Evolutionary conservation across 768 basidiomycete genomes (phyloP).

Genomic region (Rhizopogon rudus): DNA sequence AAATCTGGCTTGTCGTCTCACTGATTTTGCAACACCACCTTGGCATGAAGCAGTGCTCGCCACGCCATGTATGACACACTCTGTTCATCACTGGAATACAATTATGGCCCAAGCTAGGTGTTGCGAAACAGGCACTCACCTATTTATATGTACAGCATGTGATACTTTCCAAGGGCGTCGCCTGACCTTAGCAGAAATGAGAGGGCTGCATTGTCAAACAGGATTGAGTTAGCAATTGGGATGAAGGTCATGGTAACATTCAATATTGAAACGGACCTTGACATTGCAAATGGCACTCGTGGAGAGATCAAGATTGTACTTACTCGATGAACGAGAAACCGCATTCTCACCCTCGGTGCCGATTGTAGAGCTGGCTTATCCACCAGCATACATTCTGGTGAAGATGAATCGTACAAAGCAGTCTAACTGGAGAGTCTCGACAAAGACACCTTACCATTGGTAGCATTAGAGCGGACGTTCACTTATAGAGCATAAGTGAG

Average conservation of each 20-base stretch:
- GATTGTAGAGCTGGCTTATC: background rate
- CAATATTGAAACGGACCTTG: constrained; percentile 35
- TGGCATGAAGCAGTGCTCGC: too few species aligned
- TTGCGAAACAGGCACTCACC: too few species aligned
- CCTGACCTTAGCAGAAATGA: background rate
- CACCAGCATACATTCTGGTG: too few species aligned
- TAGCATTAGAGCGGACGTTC: background rate
- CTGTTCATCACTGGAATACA: too few species aligned
- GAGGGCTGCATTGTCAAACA: background rate
- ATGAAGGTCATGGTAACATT: constrained; percentile 3
- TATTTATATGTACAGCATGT: too few species aligned
- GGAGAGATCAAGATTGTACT: constrained; percentile 30
- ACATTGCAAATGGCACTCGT: constrained; percentile 33
- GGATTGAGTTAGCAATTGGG: background rate
- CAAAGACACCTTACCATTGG: background rate
- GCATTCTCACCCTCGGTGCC: background rate
- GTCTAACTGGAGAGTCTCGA: background rate
- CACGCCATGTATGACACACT: too few species aligned
- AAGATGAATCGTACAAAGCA: background rate
- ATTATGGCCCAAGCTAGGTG: too few species aligned
- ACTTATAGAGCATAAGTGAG: background rate
- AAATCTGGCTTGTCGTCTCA: too few species aligned
- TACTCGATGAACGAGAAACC: constrained; percentile 19
- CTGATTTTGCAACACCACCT: too few species aligned
- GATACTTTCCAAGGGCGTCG: too few species aligned